A percentile compares a stretch with the other conserved stretches of the same genome.
Conservation (phyloP, 106 monocot species). For the Phalaenopsis equestris region DNA sequence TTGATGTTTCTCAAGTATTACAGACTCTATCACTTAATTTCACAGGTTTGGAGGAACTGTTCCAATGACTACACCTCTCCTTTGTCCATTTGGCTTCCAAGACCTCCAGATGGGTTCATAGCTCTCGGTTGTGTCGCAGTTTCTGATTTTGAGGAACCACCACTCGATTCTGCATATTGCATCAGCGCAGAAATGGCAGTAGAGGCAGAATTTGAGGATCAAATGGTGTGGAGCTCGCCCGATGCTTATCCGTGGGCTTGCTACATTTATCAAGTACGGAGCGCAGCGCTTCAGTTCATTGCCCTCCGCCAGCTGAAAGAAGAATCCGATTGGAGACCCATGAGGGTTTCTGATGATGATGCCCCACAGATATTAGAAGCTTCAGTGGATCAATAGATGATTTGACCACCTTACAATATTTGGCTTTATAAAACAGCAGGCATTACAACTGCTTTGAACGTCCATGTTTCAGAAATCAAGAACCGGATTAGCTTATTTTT, state of each 20-base stretch:
- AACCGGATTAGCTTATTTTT: no score
- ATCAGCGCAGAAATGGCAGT: constrained; percentile 44
- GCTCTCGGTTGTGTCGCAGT: constrained; percentile 83
- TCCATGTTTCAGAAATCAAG: no score
- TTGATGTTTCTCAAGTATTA: background rate
- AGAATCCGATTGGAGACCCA: constrained; percentile 51
- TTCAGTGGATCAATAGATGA: background rate
- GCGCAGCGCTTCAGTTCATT: constrained; percentile 73
- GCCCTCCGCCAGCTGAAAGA: constrained; percentile 66
- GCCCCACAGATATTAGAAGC: constrained; percentile 5
- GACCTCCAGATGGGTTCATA: constrained; percentile 76
- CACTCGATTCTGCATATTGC: constrained; percentile 41
- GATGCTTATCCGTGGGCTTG: constrained; percentile 91
- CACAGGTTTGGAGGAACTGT: constrained; percentile 94
- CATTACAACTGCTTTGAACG: no score
- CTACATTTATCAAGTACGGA: constrained; percentile 77
- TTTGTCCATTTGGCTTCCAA: constrained; percentile 79
- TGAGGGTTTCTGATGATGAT: constrained; percentile 39
- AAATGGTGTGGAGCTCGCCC: constrained; percentile 60
- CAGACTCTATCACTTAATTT: background rate
- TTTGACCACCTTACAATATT: no score
- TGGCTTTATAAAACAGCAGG: no score
- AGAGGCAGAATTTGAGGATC: constrained; percentile 63
- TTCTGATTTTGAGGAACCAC: constrained; percentile 64
- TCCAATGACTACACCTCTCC: constrained; percentile 64